Evolutionary conservation across 768 basidiomycete genomes (phyloP).

Genomic region (Serendipita vermifera): DNA sequence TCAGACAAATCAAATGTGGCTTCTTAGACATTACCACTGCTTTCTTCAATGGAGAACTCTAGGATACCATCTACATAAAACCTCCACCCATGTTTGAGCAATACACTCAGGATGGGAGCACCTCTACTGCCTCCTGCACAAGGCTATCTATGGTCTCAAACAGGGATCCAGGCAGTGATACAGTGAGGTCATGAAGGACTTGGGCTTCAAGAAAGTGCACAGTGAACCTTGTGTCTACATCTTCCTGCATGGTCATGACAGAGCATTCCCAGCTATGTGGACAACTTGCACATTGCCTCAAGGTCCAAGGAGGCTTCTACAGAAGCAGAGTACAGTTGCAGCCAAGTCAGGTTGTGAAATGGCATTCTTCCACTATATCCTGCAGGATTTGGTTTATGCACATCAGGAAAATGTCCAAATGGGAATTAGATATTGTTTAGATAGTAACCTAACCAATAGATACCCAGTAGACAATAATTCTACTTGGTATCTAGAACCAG

Average conservation of each 20-base stretch:
- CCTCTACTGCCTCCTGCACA: constrained; percentile 1
- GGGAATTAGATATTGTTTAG: too few species aligned
- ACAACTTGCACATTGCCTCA: constrained; percentile 23
- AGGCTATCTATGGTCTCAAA: constrained; percentile 22
- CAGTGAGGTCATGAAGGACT: neutral
- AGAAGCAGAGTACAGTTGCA: too few species aligned
- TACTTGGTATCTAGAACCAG: too few species aligned
- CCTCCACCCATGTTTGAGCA: constrained; percentile 15
- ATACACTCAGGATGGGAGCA: neutral
- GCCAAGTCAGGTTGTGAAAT: too few species aligned
- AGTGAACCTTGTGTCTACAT: constrained; percentile 2
- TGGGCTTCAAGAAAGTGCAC: constrained; percentile 13
- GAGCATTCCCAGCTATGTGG: constrained; percentile 16
- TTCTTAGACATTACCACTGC: constrained; percentile 12
- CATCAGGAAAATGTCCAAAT: too few species aligned
- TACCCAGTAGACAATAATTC: too few species aligned
- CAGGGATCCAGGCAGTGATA: constrained; percentile 19
- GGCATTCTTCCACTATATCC: too few species aligned
- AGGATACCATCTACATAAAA: constrained; percentile 20
- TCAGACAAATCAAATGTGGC: constrained; percentile 15
- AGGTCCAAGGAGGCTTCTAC: constrained; percentile 14
- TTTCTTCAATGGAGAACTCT: constrained; percentile 20
- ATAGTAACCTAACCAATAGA: too few species aligned
- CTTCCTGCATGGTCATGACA: neutral
- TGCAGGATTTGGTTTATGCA: too few species aligned